Percentiles rank a stretch among this genome's conserved stretches.
Evolutionary conservation across 140 eudicot species (phyloP).

Genomic region (Oenanthe javanica): DNA sequence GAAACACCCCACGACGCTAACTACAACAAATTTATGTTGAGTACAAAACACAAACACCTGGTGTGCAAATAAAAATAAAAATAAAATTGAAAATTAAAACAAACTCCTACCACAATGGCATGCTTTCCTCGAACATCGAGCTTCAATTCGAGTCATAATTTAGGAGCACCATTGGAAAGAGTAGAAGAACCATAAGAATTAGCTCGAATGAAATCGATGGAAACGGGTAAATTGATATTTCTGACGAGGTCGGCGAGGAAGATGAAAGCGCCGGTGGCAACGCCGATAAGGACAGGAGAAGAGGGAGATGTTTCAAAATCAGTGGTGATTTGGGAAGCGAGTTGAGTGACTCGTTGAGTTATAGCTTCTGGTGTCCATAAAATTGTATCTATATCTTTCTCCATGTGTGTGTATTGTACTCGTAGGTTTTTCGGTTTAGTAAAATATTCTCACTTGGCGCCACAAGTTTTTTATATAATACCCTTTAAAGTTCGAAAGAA

Average conservation of each 20-base stretch:
- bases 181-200: constrained; percentile 69
- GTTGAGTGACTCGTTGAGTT: constrained; percentile 32
- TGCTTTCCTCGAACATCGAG: constrained; percentile 56
- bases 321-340: constrained; percentile 48
- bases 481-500: too few species aligned
- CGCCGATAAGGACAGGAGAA: constrained; percentile 60
- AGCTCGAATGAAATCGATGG: constrained; percentile 69
- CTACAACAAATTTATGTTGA: too few species aligned
- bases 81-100: too few species aligned
- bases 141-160: constrained; percentile 46
- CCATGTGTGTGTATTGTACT: constrained; percentile 9
- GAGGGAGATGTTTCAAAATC: constrained; percentile 22
- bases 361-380: constrained; percentile 50
- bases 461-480: too few species aligned
- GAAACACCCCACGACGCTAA: too few species aligned
- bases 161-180: constrained; percentile 51
- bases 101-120: constrained; percentile 46
- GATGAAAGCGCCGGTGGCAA: constrained; percentile 85
- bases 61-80: background rate
- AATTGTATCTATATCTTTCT: constrained; percentile 41
- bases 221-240: constrained; percentile 39
- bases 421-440: too few species aligned
- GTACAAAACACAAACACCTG: background rate
- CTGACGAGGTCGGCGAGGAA: constrained; percentile 83
- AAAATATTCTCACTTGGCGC: too few species aligned